Conservation (phyloP, 352 stramenopile genomes). For the Globisporangium spinosum region DNA sequence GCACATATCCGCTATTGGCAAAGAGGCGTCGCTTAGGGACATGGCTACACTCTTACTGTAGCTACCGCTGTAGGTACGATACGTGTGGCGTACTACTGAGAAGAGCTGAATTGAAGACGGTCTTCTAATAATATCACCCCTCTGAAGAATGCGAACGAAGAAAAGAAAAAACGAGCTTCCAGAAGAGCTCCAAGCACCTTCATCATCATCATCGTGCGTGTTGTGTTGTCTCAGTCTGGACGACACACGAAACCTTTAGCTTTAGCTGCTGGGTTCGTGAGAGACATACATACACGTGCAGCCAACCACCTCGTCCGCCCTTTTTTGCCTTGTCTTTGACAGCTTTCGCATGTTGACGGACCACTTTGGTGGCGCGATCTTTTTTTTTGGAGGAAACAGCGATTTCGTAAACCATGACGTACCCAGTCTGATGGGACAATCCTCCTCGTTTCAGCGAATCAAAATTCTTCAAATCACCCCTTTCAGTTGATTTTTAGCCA, state of each 20-base stretch:
- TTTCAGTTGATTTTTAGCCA: no score
- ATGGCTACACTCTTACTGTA: background rate
- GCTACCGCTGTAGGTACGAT: background rate
- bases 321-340: background rate
- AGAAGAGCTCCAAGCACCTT: background rate
- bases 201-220: background rate
- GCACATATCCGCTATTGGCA: background rate
- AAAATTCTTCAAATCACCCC: background rate
- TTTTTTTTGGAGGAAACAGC: background rate
- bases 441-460: background rate
- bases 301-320: background rate
- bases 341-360: slow-evolving; percentile 3
- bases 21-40: background rate
- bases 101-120: background rate
- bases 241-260: background rate
- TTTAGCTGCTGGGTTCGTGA: background rate
- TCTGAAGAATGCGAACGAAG: background rate
- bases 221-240: background rate
- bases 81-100: background rate
- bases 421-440: background rate
- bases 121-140: background rate
- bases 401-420: background rate
- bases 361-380: background rate
- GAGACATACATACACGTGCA: background rate
- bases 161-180: background rate